Base-by-base conservation (phyloP, 768 basidiomycete species). In the Russula sp. region DNA sequence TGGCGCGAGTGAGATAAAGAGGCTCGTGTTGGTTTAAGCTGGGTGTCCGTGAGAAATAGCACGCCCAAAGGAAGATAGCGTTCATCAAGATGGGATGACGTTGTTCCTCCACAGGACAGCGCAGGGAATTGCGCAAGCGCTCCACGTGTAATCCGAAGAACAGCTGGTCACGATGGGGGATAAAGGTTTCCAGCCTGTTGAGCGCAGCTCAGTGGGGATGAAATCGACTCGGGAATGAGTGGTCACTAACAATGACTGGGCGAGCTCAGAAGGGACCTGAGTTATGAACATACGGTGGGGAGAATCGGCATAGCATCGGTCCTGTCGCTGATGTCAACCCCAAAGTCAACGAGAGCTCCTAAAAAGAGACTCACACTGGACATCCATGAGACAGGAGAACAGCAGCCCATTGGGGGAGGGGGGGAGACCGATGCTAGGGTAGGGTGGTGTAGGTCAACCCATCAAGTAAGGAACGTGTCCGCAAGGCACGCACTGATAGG, bases 11-110 rank as follows among this genome's bases (percentile, higher is more conserved):
- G 59, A 92, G 83, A 69, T 88, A 92, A 64, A 84, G 81, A 16
- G 82, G 78, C 73, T 92, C 88, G 69, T 90, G 85, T 55, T 84
- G 82, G 66, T 81, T 82, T 13, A 91, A 76, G 6, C 83, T 79
- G 42, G 83, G 85, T 7, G 88, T 84, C 22, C 87, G 79, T 10
- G 90, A 88, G 43, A 91, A 79, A 70, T 86, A 88, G 71, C 88
- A 91, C 2, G 88, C 86, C 86, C 89, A 90, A 7, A 91, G 81
- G 70, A 85, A 92, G 69, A 91, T 85, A 63, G 88, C 80, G 69
- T 90, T 88, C 78, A 90, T 83, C 14, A 93, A 79, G 57, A 80
- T 83, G 9, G 90, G 85, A 68, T 92, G 90, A 20, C 83, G 83
- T 58, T 87, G 87, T 60, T 88, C 83, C 50, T 79, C 66, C 5